These are phyloP conservation scores for Naganishia onofrii DNA, from an alignment of 768 basidiomycete genomes.

Conservation along the genomic window DNA sequence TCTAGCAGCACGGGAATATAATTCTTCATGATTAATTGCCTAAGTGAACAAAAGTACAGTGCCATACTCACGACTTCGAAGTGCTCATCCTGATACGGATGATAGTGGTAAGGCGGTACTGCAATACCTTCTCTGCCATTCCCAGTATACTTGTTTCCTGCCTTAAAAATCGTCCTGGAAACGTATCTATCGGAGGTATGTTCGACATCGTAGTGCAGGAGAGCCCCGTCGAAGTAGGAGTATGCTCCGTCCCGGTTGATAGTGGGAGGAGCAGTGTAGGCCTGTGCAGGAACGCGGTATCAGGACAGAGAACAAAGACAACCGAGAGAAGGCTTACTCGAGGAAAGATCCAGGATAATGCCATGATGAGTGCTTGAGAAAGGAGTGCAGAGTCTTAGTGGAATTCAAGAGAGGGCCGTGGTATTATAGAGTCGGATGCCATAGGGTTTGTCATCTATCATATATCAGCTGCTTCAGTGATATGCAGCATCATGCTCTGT, in stretches of 20 bases:
- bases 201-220: slow-evolving; percentile 22
- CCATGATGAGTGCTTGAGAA: slow-evolving; percentile 7
- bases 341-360: slow-evolving; percentile 22
- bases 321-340: neutral
- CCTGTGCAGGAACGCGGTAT: neutral
- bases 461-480: neutral
- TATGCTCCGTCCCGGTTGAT: slow-evolving; percentile 13
- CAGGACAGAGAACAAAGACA: too few species aligned
- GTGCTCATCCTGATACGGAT: slow-evolving; percentile 23
- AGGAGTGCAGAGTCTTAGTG: neutral
- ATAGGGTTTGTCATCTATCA: neutral
- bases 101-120: slow-evolving; percentile 28
- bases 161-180: slow-evolving; percentile 21
- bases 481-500: too few species aligned
- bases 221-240: slow-evolving; percentile 23
- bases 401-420: neutral
- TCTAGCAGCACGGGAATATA: neutral
- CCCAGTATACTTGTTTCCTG: slow-evolving; percentile 23
- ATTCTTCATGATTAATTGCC: neutral
- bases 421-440: too few species aligned
- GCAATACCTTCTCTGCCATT: neutral
- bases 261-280: neutral
- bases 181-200: slow-evolving; percentile 16
- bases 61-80: slow-evolving; percentile 20
- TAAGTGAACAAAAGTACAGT: neutral